phyloP scores from a whole-genome alignment of 768 basidiomycete genomes.

The Rhodotorula diobovata region DNA sequence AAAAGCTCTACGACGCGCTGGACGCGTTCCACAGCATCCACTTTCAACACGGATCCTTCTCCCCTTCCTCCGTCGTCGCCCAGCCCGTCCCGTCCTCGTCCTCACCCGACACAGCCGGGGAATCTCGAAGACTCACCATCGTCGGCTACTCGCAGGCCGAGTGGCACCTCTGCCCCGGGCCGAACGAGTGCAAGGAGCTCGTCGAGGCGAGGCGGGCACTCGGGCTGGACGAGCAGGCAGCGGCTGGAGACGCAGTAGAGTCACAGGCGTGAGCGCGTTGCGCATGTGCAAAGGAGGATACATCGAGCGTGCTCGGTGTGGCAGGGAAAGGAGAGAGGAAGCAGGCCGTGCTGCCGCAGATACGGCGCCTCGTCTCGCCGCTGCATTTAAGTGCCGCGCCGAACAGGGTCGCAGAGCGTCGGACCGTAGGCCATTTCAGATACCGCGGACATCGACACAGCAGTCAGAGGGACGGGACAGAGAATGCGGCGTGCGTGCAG shows the following conservation, averaged over 20 bases:
- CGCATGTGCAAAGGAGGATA: no score
- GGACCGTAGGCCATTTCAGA: no score
- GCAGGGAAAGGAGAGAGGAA: no score
- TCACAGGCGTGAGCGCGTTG: neutral
- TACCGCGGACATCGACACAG: no score
- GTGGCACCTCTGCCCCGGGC: conserved; percentile 27
- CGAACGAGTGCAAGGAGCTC: conserved; percentile 17
- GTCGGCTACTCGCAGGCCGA: conserved; percentile 28
- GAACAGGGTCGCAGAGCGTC: no score
- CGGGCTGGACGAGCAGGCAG: neutral
- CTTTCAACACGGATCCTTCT: conserved; percentile 30
- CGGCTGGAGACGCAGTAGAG: neutral
- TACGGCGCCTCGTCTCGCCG: no score
- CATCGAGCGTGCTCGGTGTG: no score
- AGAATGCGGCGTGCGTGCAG: no score
- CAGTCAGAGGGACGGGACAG: no score
- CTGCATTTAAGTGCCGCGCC: no score
- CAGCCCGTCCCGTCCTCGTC: neutral
- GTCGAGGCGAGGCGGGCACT: conserved; percentile 24
- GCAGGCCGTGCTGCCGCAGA: no score
- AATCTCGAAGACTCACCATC: conserved; percentile 11
- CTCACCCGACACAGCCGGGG: neutral
- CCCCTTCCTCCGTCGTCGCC: conserved; percentile 26
- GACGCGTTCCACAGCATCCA: conserved; percentile 26
- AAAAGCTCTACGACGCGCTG: conserved; percentile 16